Evolutionary conservation across 495 filamentous ascomycete species (phyloP).

Genomic region (Usnea hakonensis): DNA sequence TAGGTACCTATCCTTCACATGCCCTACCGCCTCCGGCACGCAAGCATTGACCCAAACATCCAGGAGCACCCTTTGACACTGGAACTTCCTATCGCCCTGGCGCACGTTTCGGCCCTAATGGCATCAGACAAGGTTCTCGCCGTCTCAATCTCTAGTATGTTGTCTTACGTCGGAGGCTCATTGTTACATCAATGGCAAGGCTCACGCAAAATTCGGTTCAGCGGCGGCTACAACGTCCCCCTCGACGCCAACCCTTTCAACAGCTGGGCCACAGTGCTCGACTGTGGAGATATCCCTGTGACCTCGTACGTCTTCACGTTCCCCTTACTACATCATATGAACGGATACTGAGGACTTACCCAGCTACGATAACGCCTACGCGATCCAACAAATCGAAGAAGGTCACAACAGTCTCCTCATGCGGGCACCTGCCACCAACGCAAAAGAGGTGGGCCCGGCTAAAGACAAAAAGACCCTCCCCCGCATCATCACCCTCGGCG

Average conservation of each 20-base stretch:
- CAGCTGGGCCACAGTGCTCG: slow-evolving; percentile 58
- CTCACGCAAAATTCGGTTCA: slow-evolving; percentile 48
- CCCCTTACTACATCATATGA: not conserved
- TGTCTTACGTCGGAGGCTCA: slow-evolving; percentile 20
- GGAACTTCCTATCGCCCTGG: slow-evolving; percentile 74
- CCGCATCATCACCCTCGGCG: slow-evolving; percentile 61
- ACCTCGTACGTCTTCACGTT: slow-evolving; percentile 45
- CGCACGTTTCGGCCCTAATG: slow-evolving; percentile 73
- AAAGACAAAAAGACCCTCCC: slow-evolving; percentile 50
- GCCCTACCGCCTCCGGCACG: not conserved
- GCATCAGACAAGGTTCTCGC: slow-evolving; percentile 73
- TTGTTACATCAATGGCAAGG: slow-evolving; percentile 27
- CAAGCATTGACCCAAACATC: not conserved
- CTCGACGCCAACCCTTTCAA: slow-evolving; percentile 55
- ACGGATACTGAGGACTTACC: not conserved
- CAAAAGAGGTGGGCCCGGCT: slow-evolving; percentile 42
- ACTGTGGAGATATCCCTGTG: slow-evolving; percentile 70
- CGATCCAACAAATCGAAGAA: slow-evolving; percentile 66
- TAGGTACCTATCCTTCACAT: slow-evolving; percentile 40
- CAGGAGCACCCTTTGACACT: slow-evolving; percentile 56
- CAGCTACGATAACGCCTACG: slow-evolving; percentile 62
- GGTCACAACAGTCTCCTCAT: slow-evolving; percentile 49
- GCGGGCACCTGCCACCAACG: slow-evolving; percentile 42
- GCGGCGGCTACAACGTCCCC: slow-evolving; percentile 57
- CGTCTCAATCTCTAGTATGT: slow-evolving; percentile 61